Base-by-base conservation (phyloP, 108 stramenopile genomes). In the Skeletonema grethae region DNA sequence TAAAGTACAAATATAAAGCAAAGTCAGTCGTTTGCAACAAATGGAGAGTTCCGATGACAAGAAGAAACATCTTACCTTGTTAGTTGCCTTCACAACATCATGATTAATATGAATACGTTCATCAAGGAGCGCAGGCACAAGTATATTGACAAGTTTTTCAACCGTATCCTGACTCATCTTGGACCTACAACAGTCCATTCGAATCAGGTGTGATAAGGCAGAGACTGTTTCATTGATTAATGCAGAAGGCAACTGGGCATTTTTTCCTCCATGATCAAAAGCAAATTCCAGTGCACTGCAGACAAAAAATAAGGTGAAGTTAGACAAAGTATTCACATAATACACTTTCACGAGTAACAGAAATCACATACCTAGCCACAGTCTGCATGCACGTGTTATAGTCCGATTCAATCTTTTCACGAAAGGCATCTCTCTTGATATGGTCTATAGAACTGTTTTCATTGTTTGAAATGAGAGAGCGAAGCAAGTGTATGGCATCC, bases 91-190 rank as follows among this genome's bases (percentile, higher is more conserved):
- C 18, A 88, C 86, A 79, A 53, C 60, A 67, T 35, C 15, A 70
- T 70, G 32, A 66, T 78, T 41, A 28, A 73, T 57, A 18, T 81
- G 79, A 13, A 95, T 82, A 18, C 91, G 71, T 48, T 78, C 65
- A 65, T 95, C 94, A 16, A 95, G 63, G n/a, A 95, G 73, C 8
- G 80, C 86, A 53, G 75, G 66, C 11, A 84, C 82, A 12, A 86
- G 76, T 68, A 83, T 76, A 11, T 77, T 64, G 31, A 95, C 75
- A 7, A 90, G 61, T 13, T 82, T 28, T 13, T 77, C 80, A 31
- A 92, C 69, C 50, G 87, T 65, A 9, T 89, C 80, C 59, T 83
- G 83, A 30, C 65, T 63, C 7, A 91, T 83, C 1, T 28, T 10
- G 30, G 65, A 59, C 13, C 84, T 48, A 11, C 79, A 57, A 18